Base-by-base conservation (phyloP, 352 stramenopile species). In the Phytopythium delawarense region DNA sequence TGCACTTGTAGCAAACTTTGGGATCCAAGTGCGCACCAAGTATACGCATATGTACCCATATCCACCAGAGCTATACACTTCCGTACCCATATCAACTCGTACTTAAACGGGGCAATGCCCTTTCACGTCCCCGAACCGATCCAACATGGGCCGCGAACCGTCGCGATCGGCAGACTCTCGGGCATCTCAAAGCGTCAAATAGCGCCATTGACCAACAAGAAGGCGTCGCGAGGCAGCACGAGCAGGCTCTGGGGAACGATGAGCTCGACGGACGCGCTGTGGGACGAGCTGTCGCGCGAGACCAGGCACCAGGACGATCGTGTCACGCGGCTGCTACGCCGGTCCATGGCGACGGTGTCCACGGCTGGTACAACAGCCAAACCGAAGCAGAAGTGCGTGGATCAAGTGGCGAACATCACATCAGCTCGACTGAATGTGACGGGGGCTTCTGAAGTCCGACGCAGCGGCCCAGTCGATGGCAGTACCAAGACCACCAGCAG, bases 201-300 rank as follows among this genome's bases (percentile, higher is more conserved):
- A 20, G 15, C 42, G 21, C 16, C 20, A 48, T 5, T 25, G 7
- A 25, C 20, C 42, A 16, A 12, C 42, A 45, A 45, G 16, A 7
- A 48, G 42, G 6, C 42, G 18, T 1, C 42, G 7, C 18, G 1
- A 48, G 18, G 42, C 21, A 15, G 35, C 42, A 13, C 6, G 6
- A 48, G 42, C 49, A 39, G 15, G 48, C 7, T 7, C 6, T 11
- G 23, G 2, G 23, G 21, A 52, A 9, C 12, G 37, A 75, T 65
- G 34, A 60, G 66, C n/a, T 35, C 61, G 32, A 66, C 81, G 51
- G 76, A 88, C 44, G 66, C 63, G 20, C 59, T 84, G 49, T 89
- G 80, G 78, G 59, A 75, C 42, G 70, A 84, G 56, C 72, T 88
- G 69, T 64, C 74, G 61, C 70, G 64, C 30, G 75, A 75, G 40